These are phyloP conservation scores for Phylloporus rhodoxanthus DNA, from an alignment of 768 basidiomycete species.

Conservation along the genomic window DNA sequence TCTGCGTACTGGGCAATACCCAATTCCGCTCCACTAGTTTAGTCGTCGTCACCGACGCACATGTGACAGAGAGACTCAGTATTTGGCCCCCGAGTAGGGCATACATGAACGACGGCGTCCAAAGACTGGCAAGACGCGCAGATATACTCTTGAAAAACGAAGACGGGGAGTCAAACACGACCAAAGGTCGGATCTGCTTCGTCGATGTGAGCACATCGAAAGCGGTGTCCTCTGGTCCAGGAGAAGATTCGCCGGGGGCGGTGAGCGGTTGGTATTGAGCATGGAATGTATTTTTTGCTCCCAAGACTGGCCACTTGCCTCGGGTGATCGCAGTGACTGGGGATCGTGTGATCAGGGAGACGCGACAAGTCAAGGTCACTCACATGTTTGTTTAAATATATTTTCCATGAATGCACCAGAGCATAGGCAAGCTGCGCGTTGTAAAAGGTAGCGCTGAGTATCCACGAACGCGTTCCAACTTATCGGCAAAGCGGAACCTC, in stretches of 20 bases:
- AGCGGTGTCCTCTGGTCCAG: constrained; percentile 5
- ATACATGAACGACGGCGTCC: constrained; percentile 25
- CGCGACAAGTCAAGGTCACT: neutral
- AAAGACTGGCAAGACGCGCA: constrained; percentile 22
- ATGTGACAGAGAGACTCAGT: constrained; percentile 21
- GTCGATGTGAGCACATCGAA: too few species aligned
- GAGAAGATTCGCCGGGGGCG: constrained; percentile 3
- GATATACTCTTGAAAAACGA: constrained; percentile 14
- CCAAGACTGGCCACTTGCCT: constrained; percentile 17
- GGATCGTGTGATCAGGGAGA: neutral
- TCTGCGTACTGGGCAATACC: constrained; percentile 73
- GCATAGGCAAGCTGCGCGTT: neutral
- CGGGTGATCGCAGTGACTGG: constrained; percentile 5
- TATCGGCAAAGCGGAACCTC: too few species aligned
- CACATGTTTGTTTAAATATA: constrained; percentile 6
- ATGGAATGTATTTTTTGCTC: constrained; percentile 1
- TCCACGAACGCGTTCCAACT: too few species aligned
- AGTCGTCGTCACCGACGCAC: constrained; percentile 59
- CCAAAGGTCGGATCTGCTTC: constrained; percentile 1
- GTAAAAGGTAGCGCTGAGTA: too few species aligned
- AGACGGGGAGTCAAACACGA: constrained; percentile 19
- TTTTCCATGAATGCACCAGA: constrained; percentile 6
- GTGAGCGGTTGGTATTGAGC: constrained; percentile 23
- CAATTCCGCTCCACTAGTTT: constrained; percentile 63
- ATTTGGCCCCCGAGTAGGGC: constrained; percentile 26